These are phyloP conservation scores for Macrophomina pseudophaseolina DNA, from an alignment of 2,329 filamentous ascomycete species.

Conservation along the genomic window DNA sequence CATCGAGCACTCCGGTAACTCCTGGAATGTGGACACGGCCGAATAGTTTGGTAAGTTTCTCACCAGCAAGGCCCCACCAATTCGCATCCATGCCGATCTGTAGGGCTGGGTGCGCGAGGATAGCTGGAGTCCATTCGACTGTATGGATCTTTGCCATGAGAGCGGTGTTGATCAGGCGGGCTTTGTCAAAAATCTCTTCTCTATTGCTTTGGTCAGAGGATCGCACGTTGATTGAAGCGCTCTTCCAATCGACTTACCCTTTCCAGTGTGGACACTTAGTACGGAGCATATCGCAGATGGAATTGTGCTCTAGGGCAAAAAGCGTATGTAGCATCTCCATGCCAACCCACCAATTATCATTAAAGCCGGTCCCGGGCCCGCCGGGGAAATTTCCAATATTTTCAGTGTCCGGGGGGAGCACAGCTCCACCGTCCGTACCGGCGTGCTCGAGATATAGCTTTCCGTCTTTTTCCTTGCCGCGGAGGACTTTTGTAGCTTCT, in stretches of 20 bases:
- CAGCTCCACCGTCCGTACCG: constrained; percentile 42
- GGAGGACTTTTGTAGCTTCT: constrained; percentile 42
- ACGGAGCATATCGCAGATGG: constrained; percentile 49
- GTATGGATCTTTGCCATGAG: constrained; percentile 59
- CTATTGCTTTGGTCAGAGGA: constrained; percentile 8
- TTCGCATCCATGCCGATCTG: constrained; percentile 53
- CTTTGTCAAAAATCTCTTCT: constrained; percentile 53
- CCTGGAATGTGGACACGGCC: constrained; percentile 50
- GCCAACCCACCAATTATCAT: constrained; percentile 55
- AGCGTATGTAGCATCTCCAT: constrained; percentile 55
- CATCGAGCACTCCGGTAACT: no score
- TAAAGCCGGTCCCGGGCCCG: constrained; percentile 51
- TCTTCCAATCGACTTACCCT: constrained; percentile 14
- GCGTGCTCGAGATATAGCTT: constrained; percentile 45
- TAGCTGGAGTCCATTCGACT: constrained; percentile 56
- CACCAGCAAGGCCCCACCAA: constrained; percentile 54
- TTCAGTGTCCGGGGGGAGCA: constrained; percentile 45
- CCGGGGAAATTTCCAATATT: no score
- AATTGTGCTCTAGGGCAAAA: constrained; percentile 55
- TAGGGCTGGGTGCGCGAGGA: constrained; percentile 51
- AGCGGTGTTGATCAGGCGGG: constrained; percentile 52
- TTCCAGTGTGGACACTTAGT: constrained; percentile 46
- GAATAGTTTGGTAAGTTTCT: constrained; percentile 48
- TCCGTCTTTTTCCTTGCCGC: constrained; percentile 44
- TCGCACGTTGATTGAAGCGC: no score